Evolutionary conservation across 2,329 filamentous ascomycete species (phyloP), one percentile per base, ranked within the genome.

Genomic region (Mollisia scopiformis): DNA sequence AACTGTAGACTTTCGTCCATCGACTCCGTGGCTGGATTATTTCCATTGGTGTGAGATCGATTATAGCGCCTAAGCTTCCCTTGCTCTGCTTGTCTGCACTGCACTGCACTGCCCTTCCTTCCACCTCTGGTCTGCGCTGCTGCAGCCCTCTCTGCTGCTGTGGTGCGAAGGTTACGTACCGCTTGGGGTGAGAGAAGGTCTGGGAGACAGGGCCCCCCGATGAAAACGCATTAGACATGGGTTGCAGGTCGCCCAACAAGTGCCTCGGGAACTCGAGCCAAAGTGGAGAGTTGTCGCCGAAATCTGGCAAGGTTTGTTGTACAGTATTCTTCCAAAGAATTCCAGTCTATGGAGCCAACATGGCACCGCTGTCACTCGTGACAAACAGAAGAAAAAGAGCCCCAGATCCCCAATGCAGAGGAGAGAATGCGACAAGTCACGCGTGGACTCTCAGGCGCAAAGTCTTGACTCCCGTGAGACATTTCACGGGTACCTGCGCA

Each of bases 401-500:
- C 31, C 33, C n/a, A 16, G 33, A 16, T 16, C 13, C 33, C 11
- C 33, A 13, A 13, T 33, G 11, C 37, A 43, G n/a, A 19, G 39
- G 23, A 43, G 39, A 43, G n/a, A 47, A 35, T 47, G 31, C 31
- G 55, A 51, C 50, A 58, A 64, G 62, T 60, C 57, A 62, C 57
- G 57, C 43, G 56, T 54, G 43, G 27, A 14, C 2, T 28, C 13
- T 10, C n/a, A 49, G 21, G 25, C 46, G 13, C 21, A 10, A 28
- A 14, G 30, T 10, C 21, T 49, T 25, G 28, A 53, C 35, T 46
- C 19, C 33, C 43, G 55, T 65, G 59, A 67, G 61, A 65, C 65
- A 62, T 57, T 19, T 51, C 43, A 52, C 65, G 65, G 64, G 65
- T 67, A 65, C 62, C 65, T 67, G 65, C 62, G 51, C 60, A 35